Evolutionary conservation across 202 grass and related monocot genomes (phyloP).

Genomic region (Zizania palustris): DNA sequence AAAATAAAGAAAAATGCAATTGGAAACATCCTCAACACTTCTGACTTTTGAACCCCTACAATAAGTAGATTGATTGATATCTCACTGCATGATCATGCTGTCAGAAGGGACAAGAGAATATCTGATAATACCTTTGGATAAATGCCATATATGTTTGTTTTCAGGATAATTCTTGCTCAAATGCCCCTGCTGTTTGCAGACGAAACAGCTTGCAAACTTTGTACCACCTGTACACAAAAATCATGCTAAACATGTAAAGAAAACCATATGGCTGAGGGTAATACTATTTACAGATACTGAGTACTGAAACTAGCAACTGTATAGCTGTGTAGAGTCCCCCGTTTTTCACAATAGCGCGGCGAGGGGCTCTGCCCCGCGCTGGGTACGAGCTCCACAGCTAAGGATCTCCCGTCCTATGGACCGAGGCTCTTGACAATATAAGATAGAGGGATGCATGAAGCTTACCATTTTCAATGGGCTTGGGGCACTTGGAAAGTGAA

Average conservation of each 20-base stretch:
- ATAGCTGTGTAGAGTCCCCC: too few species aligned
- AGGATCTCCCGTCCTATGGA: too few species aligned
- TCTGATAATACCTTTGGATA: constrained; percentile 79
- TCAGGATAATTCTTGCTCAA: constrained; percentile 85
- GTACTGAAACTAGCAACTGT: neutral
- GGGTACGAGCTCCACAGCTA: too few species aligned
- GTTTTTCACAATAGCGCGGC: too few species aligned
- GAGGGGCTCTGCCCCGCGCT: too few species aligned
- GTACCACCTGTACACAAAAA: constrained; percentile 66
- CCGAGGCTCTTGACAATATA: too few species aligned
- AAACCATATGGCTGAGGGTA: constrained; percentile 2
- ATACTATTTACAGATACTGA: neutral
- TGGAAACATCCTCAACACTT: constrained; percentile 3
- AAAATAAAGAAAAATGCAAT: constrained; percentile 18
- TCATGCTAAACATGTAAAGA: constrained; percentile 2
- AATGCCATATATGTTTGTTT: constrained; percentile 77
- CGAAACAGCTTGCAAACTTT: constrained; percentile 92
- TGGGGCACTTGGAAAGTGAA: constrained; percentile 76
- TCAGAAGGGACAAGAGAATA: constrained; percentile 18
- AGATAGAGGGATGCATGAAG: neutral
- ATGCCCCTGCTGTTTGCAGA: constrained; percentile 85
- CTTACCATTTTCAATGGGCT: constrained; percentile 79
- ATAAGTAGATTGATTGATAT: constrained; percentile 6
- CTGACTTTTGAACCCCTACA: neutral
- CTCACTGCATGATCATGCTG: constrained; percentile 1